Base-by-base conservation (phyloP, 768 basidiomycete genomes). In the Xanthoconium stramineum region DNA sequence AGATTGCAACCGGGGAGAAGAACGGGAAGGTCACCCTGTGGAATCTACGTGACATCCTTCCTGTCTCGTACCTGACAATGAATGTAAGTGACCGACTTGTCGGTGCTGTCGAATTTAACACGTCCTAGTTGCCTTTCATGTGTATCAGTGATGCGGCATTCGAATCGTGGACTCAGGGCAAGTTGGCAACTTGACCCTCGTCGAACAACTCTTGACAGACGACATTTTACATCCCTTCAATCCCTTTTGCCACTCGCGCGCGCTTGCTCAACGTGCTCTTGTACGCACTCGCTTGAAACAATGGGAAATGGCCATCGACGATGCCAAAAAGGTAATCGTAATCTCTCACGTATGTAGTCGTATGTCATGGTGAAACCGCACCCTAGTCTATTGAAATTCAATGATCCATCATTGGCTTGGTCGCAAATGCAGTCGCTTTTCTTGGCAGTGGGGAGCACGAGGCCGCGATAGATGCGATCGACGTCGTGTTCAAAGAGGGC, bases 191-290 rank as follows among this genome's bases (percentile, higher is more conserved):
- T 24, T 24, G 24, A 24, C 24, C 24, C 24, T 24, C 24, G 17
- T 12, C 17, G 60, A 61, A 47, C 30, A 47, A 35, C 39, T 51
- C 32, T 28, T 61, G 47, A 28, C 29, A 4, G 20, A 52, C 32
- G 53, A 52, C 0, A 35, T 60, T 11, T 0, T 1, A 19, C 37
- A 13, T 3, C 29, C 20, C 1, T 47, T 30, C 3, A n/a, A 24
- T 19, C 15, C 28, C 19, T 35, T 20, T 32, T 37, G 45, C 12
- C 45, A 24, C n/a, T 30, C 60, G 12, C 36, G 17, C 8, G 24
- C 48, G n/a, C 59, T 54, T 1, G 57, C 59, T 30, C 38, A 47
- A 6, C 59, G 48, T 0, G 24, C 57, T 3, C 20, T 60, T 4
- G n/a, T 43, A 4, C 33, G 52, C 2, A 17, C 6, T 2, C 59